phyloP scores from a whole-genome alignment of 208 protist species.

The Porcisia hertigi region DNA sequence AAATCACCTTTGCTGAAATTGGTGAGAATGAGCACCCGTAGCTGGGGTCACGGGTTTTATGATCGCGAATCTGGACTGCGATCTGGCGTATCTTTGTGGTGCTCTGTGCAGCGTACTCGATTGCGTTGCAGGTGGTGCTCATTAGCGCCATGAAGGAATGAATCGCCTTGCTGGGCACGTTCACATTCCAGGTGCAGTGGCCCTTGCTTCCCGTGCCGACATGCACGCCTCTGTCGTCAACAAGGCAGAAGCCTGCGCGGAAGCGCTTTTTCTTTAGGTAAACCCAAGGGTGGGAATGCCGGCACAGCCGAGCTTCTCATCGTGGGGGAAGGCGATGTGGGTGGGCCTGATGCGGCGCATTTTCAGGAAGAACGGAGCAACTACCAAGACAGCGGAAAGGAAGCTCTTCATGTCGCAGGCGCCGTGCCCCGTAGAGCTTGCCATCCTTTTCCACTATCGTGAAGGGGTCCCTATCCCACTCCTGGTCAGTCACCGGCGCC shows the following conservation, averaged over 20 bases:
- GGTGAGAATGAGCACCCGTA: slow-evolving; percentile 32
- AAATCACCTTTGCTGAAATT: slow-evolving; percentile 33
- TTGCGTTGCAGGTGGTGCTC: slow-evolving; percentile 46
- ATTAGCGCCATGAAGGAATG: slow-evolving; percentile 50
- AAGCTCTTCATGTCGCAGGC: slow-evolving; percentile 66
- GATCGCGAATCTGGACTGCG: slow-evolving; percentile 29
- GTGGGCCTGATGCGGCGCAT: slow-evolving; percentile 54
- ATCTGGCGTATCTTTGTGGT: slow-evolving; percentile 45
- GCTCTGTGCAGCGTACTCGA: slow-evolving; percentile 48
- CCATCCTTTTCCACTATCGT: slow-evolving; percentile 46
- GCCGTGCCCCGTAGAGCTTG: slow-evolving; percentile 59
- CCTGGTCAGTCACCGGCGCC: slow-evolving; percentile 58
- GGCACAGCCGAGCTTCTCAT: slow-evolving; percentile 49
- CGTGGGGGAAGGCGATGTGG: slow-evolving; percentile 54
- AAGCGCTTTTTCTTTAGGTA: slow-evolving; percentile 34
- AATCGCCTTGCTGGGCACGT: slow-evolving; percentile 46
- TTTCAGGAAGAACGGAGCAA: slow-evolving; percentile 36
- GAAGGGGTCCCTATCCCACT: slow-evolving; percentile 62
- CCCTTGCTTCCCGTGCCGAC: slow-evolving; percentile 50
- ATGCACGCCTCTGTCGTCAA: slow-evolving; percentile 27
- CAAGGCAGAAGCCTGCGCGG: slow-evolving; percentile 40
- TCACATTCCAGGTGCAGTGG: slow-evolving; percentile 27
- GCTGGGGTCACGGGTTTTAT: slow-evolving; percentile 18
- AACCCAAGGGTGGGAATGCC: slow-evolving; percentile 34
- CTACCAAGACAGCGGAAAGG: slow-evolving; percentile 41